These are phyloP conservation scores for Beta corolliflora DNA, from an alignment of 179 eudicot species.

Conservation along the genomic window DNA sequence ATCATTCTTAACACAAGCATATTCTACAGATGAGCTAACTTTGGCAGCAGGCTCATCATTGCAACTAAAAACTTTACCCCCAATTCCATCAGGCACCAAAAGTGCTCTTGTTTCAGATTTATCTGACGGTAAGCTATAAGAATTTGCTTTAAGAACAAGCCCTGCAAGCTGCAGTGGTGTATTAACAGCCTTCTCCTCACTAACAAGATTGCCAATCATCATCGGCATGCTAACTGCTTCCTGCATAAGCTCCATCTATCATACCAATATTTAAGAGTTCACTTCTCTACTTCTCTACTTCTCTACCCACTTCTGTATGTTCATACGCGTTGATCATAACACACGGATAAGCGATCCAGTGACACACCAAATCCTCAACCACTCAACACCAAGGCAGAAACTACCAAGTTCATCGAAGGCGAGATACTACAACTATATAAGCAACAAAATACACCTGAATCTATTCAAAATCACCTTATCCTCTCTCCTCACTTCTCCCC, in stretches of 20 bases:
- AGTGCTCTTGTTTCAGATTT: neutral
- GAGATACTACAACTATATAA: neutral
- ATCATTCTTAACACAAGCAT: slow-evolving; percentile 8
- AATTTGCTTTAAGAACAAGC: slow-evolving; percentile 22
- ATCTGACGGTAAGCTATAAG: neutral
- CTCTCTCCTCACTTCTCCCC: neutral
- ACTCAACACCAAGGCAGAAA: neutral
- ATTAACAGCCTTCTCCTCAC: slow-evolving; percentile 7
- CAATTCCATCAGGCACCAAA: slow-evolving; percentile 2
- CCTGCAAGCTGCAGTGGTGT: slow-evolving; percentile 22
- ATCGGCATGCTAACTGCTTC: slow-evolving; percentile 5
- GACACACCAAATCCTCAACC: neutral
- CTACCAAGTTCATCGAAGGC: too few species aligned
- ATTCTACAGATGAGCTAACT: neutral
- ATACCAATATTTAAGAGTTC: neutral
- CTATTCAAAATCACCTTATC: neutral
- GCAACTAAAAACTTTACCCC: slow-evolving; percentile 10
- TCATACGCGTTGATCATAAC: neutral
- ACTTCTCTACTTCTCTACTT: neutral
- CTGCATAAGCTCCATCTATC: neutral
- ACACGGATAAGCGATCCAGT: neutral
- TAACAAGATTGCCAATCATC: slow-evolving; percentile 8
- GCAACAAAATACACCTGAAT: neutral
- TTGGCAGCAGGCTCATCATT: neutral
- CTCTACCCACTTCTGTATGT: neutral